Evolutionary conservation across 2,329 filamentous ascomycete species (phyloP).

Genomic region (Cladophialophora yegresii): DNA sequence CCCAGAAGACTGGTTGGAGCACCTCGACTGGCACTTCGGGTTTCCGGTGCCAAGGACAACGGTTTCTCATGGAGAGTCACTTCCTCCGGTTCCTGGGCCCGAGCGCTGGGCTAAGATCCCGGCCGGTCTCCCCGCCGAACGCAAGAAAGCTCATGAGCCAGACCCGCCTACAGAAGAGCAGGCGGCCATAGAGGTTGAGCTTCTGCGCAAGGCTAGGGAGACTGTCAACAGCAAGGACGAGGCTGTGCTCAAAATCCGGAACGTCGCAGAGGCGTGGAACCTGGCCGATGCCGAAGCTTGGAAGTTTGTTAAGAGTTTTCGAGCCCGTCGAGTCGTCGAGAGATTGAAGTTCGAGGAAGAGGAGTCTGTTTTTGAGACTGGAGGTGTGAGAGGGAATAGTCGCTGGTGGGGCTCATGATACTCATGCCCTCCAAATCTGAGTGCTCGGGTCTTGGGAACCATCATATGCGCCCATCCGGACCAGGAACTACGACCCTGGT

Average conservation of each 20-base stretch:
- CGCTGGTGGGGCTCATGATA: slow-evolving; percentile 31
- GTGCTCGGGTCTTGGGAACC: neutral
- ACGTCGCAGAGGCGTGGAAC: slow-evolving; percentile 57
- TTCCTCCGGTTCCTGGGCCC: slow-evolving; percentile 61
- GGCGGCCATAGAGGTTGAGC: slow-evolving; percentile 48
- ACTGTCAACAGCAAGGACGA: slow-evolving; percentile 46
- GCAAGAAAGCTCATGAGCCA: slow-evolving; percentile 43
- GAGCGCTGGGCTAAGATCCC: slow-evolving; percentile 55
- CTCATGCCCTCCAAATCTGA: neutral
- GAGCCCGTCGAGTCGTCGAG: slow-evolving; percentile 59
- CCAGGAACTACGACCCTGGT: neutral
- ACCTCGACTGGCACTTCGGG: slow-evolving; percentile 86
- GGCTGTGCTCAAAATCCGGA: slow-evolving; percentile 45
- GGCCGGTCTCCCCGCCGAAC: slow-evolving; percentile 43
- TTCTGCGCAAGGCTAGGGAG: slow-evolving; percentile 55
- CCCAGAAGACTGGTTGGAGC: slow-evolving; percentile 55
- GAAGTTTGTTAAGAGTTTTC: slow-evolving; percentile 63
- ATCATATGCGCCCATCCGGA: neutral
- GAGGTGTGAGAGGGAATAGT: slow-evolving; percentile 24
- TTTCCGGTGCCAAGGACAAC: slow-evolving; percentile 68
- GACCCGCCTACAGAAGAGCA: slow-evolving; percentile 44
- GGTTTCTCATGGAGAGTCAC: slow-evolving; percentile 57
- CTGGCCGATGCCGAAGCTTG: slow-evolving; percentile 65
- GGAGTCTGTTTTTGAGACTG: slow-evolving; percentile 43
- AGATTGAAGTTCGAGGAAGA: slow-evolving; percentile 62